phyloP scores from a whole-genome alignment of 371 early-diverging fungal species.

The Mucor sp. region DNA sequence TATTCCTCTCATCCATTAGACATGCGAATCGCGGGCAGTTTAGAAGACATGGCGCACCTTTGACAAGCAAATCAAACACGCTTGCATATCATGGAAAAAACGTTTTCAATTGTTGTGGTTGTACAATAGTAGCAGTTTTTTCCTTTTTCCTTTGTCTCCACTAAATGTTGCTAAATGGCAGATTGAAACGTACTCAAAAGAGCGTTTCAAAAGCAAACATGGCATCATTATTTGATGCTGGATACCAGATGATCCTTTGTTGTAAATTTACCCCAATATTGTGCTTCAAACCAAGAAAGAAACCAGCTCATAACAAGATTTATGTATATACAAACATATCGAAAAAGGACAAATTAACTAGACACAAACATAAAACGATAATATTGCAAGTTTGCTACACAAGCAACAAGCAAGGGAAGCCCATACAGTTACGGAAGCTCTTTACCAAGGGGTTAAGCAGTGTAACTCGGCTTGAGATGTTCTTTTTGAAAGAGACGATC shows the following conservation, averaged over 20 bases:
- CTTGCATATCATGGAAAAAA: constrained; percentile 1
- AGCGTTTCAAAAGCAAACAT: not conserved
- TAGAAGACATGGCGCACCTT: not conserved
- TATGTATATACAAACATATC: not conserved
- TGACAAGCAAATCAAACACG: constrained; percentile 4
- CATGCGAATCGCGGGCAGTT: not conserved
- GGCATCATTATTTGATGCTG: not conserved
- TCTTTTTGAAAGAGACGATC: not conserved
- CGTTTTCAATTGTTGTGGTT: not conserved
- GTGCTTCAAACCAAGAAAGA: not conserved
- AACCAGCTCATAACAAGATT: not conserved
- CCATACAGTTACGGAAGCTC: not conserved
- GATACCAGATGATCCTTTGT: not conserved
- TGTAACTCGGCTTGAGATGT: not conserved
- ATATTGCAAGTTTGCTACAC: not conserved
- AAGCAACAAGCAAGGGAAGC: not conserved
- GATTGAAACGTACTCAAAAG: not conserved
- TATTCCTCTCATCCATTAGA: not conserved
- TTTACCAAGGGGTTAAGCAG: not conserved
- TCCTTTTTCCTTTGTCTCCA: not conserved
- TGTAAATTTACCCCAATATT: not conserved
- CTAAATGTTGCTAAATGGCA: not conserved
- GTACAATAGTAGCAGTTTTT: not conserved
- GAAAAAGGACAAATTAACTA: constrained; percentile 1
- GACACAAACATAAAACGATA: not conserved